phyloP scores from a whole-genome alignment of 2,329 filamentous ascomycete species.

The Arthrobotrys sphaeroides region DNA sequence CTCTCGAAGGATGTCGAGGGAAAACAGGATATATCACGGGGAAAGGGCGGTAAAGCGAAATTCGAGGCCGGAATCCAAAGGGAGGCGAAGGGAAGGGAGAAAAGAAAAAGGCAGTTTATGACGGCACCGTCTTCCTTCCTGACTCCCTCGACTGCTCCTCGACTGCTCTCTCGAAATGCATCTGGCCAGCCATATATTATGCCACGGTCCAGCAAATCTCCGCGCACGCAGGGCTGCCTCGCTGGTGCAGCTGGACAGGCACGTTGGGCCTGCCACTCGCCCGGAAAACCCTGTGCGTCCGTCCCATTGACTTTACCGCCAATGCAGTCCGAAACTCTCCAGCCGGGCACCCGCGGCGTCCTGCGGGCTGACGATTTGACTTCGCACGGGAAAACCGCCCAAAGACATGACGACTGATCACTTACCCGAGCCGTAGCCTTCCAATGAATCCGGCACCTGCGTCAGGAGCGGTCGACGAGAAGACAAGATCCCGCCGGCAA shows the following conservation, averaged over 20 bases:
- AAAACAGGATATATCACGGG: conserved; percentile 39
- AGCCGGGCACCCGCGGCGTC: conserved; percentile 22
- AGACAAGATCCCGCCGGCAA: conserved; percentile 13
- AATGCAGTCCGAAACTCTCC: neutral
- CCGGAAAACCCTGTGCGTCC: conserved; percentile 16
- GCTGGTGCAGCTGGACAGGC: conserved; percentile 11
- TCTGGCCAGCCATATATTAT: neutral
- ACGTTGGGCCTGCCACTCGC: conserved; percentile 11
- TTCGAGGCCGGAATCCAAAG: neutral
- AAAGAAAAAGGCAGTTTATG: conserved; percentile 37
- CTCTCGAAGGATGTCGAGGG: neutral
- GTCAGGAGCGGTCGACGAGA: conserved; percentile 8
- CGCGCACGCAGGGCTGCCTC: conserved; percentile 14
- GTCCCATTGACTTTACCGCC: neutral
- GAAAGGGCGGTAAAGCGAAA: conserved; percentile 49
- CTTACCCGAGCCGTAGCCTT: conserved; percentile 2
- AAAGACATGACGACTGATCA: conserved; percentile 19
- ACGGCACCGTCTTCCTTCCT: conserved; percentile 16
- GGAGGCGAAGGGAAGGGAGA: conserved; percentile 26
- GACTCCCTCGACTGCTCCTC: neutral
- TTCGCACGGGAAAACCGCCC: conserved; percentile 14
- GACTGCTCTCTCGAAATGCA: conserved; percentile 8
- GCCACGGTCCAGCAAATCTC: neutral
- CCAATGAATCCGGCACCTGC: conserved; percentile 41
- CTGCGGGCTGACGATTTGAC: conserved; percentile 7